A percentile compares a stretch with the other conserved stretches of the same genome.
These are phyloP conservation scores for Fusarium sp. DNA, from an alignment of 2,329 filamentous ascomycete species.

Conservation along the genomic window DNA sequence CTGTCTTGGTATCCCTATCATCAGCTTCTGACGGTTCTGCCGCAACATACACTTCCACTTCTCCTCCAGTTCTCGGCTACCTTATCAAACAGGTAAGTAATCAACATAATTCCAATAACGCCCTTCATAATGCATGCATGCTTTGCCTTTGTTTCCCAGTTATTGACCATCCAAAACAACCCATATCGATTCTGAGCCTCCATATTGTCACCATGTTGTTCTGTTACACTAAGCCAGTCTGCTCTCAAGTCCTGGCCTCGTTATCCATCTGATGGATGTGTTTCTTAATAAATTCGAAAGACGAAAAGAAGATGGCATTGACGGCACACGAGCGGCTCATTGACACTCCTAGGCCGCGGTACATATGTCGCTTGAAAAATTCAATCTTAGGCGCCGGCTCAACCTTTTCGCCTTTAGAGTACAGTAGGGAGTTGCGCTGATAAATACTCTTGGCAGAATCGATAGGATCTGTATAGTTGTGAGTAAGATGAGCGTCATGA, in stretches of 20 bases:
- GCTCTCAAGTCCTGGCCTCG: constrained; percentile 33
- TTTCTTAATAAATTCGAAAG: constrained; percentile 85
- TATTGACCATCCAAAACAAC: constrained; percentile 22
- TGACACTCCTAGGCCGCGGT: constrained; percentile 83
- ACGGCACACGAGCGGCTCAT: constrained; percentile 85
- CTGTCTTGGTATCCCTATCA: constrained; percentile 10
- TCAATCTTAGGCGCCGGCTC: constrained; percentile 77
- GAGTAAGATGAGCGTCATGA: neutral
- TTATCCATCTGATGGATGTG: constrained; percentile 67
- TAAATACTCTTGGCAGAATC: constrained; percentile 89
- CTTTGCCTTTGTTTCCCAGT: constrained; percentile 27
- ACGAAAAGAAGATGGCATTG: constrained; percentile 91
- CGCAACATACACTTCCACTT: constrained; percentile 7
- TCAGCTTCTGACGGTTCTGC: neutral
- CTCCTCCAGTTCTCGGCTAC: constrained; percentile 3
- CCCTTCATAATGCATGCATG: constrained; percentile 44
- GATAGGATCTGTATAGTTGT: constrained; percentile 66
- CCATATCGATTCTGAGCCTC: constrained; percentile 16
- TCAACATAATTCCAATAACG: constrained; percentile 37
- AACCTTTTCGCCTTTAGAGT: constrained; percentile 71
- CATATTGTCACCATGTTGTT: neutral
- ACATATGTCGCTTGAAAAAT: constrained; percentile 82
- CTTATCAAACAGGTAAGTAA: constrained; percentile 11
- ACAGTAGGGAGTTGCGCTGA: constrained; percentile 81
- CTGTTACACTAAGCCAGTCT: neutral